These are phyloP conservation scores for Ascochyta lentis DNA, from an alignment of 2,329 filamentous ascomycete species.

Conservation along the genomic window DNA sequence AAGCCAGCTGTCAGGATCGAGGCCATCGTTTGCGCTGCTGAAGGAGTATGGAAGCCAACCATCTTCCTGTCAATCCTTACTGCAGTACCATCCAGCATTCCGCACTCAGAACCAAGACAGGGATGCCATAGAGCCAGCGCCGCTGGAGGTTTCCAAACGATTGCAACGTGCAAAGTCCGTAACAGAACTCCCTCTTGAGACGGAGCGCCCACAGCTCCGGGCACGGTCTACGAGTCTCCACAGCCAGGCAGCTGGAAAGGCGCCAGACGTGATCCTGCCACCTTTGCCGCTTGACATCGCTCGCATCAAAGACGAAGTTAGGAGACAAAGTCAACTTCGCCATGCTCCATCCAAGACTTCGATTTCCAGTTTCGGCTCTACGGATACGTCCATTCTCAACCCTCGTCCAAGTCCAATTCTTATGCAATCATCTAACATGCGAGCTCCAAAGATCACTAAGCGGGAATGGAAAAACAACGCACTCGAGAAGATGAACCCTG, in stretches of 20 bases:
- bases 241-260: slow-evolving; percentile 42
- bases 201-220: slow-evolving; percentile 29
- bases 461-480: slow-evolving; percentile 45
- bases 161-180: slow-evolving; percentile 37
- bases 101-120: slow-evolving; percentile 21
- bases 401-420: slow-evolving; percentile 47
- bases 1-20: slow-evolving; percentile 12
- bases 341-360: slow-evolving; percentile 48
- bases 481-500: slow-evolving; percentile 39
- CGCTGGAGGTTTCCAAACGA: slow-evolving; percentile 18
- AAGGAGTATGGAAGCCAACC: slow-evolving; percentile 27
- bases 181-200: slow-evolving; percentile 25
- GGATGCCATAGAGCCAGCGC: not conserved
- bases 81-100: slow-evolving; percentile 39
- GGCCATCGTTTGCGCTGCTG: slow-evolving; percentile 20
- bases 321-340: slow-evolving; percentile 33
- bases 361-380: slow-evolving; percentile 50
- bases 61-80: slow-evolving; percentile 36
- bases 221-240: slow-evolving; percentile 36
- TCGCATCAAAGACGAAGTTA: slow-evolving; percentile 33
- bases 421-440: slow-evolving; percentile 28
- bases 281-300: slow-evolving; percentile 49
- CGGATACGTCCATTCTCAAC: slow-evolving; percentile 51
- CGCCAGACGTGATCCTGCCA: slow-evolving; percentile 52
- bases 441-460: slow-evolving; percentile 46